Evolutionary conservation across 1,139 yeast species (phyloP).

Genomic region (Kodamaea fungicola): DNA sequence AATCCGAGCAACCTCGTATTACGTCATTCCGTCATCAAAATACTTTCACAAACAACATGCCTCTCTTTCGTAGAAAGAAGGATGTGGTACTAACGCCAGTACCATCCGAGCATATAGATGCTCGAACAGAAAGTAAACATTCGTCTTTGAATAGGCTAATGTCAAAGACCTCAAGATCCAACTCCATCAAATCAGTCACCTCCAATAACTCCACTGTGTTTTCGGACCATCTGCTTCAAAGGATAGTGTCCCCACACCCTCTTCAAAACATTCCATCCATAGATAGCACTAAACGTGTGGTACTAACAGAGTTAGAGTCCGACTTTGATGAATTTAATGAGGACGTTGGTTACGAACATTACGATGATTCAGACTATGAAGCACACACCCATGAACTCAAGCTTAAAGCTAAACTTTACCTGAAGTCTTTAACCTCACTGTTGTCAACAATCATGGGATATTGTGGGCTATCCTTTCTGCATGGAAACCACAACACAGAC

Average conservation of each 20-base stretch:
- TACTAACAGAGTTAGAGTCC: background rate
- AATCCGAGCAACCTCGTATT: background rate
- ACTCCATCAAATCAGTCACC: slow-evolving; percentile 3
- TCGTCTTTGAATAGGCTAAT: no score
- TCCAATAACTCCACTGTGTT: no score
- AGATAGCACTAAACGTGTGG: background rate
- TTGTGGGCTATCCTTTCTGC: slow-evolving; percentile 24
- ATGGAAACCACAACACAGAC: slow-evolving; percentile 10
- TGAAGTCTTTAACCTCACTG: slow-evolving; percentile 18
- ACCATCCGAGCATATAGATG: no score
- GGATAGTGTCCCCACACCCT: no score
- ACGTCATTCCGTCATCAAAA: background rate
- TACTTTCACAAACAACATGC: background rate
- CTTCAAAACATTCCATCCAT: no score
- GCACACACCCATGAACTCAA: slow-evolving; percentile 28
- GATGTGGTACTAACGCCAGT: background rate
- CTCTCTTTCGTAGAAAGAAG: slow-evolving; percentile 1
- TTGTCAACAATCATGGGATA: slow-evolving; percentile 32
- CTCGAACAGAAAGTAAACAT: no score
- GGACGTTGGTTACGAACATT: slow-evolving; percentile 5
- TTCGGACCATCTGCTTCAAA: no score
- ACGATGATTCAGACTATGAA: slow-evolving; percentile 12
- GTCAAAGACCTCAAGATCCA: slow-evolving; percentile 5
- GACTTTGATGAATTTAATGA: slow-evolving; percentile 3
- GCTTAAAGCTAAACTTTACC: slow-evolving; percentile 12